These are phyloP conservation scores for Globisporangium alternatum DNA, from an alignment of 352 stramenopile genomes.

Conservation along the genomic window DNA sequence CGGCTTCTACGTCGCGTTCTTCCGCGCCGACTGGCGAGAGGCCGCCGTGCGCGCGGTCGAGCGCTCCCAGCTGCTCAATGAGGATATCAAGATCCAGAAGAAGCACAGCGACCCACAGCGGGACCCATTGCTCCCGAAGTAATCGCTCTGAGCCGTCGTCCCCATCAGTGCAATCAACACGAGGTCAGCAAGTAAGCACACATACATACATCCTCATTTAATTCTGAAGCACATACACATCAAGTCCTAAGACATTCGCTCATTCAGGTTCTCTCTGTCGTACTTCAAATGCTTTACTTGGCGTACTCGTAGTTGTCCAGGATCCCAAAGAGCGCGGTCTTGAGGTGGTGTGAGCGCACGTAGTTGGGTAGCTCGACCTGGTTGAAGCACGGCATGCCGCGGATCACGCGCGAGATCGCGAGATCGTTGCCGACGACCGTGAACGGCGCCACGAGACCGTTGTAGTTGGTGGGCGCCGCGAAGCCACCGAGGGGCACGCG, in stretches of 20 bases:
- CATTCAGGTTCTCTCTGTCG: neutral
- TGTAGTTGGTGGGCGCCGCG: slow-evolving; percentile 4
- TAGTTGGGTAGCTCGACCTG: slow-evolving; percentile 90
- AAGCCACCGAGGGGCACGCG: slow-evolving; percentile 14
- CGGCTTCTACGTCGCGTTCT: slow-evolving; percentile 56
- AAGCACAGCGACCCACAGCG: slow-evolving; percentile 14
- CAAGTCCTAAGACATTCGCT: too few species aligned
- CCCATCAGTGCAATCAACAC: too few species aligned
- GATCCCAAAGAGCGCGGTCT: slow-evolving; percentile 30
- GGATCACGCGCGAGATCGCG: slow-evolving; percentile 1
- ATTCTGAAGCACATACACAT: too few species aligned
- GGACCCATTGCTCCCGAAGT: slow-evolving; percentile 25
- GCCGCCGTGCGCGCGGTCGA: slow-evolving; percentile 49
- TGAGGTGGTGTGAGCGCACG: slow-evolving; percentile 12
- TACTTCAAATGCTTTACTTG: neutral
- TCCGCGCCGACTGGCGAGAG: slow-evolving; percentile 56
- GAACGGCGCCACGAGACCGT: slow-evolving; percentile 10
- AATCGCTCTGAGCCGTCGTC: too few species aligned
- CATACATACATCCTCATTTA: too few species aligned
- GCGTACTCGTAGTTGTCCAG: slow-evolving; percentile 29
- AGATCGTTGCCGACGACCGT: slow-evolving; percentile 4
- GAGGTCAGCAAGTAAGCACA: too few species aligned
- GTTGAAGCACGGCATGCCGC: slow-evolving; percentile 62
- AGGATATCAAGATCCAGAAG: slow-evolving; percentile 14
- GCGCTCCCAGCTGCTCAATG: slow-evolving; percentile 41